A percentile compares a stretch with the other conserved stretches of the same genome.
These are phyloP conservation scores for Pyrrhoderma noxium DNA, from an alignment of 1,284 basidiomycete genomes.

Conservation along the genomic window DNA sequence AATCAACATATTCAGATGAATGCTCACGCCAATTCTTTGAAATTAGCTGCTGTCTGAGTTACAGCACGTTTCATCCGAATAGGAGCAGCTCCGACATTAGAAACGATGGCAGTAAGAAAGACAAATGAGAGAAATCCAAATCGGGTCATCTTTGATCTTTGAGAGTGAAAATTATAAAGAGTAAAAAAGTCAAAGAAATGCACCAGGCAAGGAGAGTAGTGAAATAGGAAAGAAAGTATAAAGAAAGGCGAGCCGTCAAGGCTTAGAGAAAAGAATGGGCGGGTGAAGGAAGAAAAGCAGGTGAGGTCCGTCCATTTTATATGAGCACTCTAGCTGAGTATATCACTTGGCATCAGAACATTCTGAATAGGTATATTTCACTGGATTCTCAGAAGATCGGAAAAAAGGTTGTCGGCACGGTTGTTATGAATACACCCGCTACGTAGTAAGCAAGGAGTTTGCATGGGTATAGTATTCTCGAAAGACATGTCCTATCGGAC, in stretches of 20 bases:
- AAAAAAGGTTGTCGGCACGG: constrained; percentile 2
- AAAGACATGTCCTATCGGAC: no score
- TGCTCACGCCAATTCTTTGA: constrained; percentile 23
- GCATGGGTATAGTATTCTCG: not conserved
- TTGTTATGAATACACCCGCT: constrained; percentile 1
- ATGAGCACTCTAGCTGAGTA: not conserved
- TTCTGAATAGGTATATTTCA: not conserved
- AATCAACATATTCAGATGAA: no score
- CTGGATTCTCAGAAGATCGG: not conserved
- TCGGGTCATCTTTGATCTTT: constrained; percentile 9
- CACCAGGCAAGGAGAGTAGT: constrained; percentile 10
- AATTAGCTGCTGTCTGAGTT: constrained; percentile 13
- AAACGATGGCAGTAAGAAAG: constrained; percentile 13
- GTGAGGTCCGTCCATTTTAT: not conserved
- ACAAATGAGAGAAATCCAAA: constrained; percentile 19
- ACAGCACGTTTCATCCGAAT: constrained; percentile 4
- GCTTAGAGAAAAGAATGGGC: constrained; percentile 10
- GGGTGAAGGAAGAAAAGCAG: not conserved
- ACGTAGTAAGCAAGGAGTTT: not conserved
- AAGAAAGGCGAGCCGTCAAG: constrained; percentile 24
- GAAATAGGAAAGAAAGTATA: constrained; percentile 9
- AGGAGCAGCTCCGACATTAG: constrained; percentile 18
- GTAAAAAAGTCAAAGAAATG: constrained; percentile 6
- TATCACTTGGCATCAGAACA: not conserved
- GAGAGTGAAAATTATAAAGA: constrained; percentile 1